A percentile compares a stretch with the other conserved stretches of the same genome.
Conservation (phyloP, 306 rosid species). For the Mucuna pruriens region DNA sequence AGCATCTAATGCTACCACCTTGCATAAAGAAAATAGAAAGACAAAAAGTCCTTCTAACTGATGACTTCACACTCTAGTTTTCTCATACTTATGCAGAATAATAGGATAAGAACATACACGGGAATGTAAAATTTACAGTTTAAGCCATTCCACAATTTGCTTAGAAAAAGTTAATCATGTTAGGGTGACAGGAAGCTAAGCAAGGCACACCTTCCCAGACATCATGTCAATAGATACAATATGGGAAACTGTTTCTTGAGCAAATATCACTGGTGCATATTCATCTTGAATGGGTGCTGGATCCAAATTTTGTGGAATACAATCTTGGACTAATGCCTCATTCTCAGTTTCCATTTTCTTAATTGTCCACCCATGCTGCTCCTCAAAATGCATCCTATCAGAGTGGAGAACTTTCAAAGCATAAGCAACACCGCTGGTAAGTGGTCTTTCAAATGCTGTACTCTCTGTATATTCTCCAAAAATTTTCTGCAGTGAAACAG, state of each 20-base stretch:
- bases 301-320: constrained; percentile 87
- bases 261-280: constrained; percentile 98
- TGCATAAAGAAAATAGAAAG: constrained; percentile 1
- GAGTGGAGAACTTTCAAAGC: constrained; percentile 88
- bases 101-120: background rate
- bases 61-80: constrained; percentile 24
- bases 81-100: constrained; percentile 5
- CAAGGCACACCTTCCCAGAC: constrained; percentile 89
- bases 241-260: constrained; percentile 99
- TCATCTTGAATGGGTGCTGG: constrained; percentile 94
- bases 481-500: constrained; percentile 64
- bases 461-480: constrained; percentile 92
- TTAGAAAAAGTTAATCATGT: background rate
- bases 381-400: constrained; percentile 80
- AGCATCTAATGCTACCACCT: constrained; percentile 6
- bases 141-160: constrained; percentile 15
- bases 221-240: constrained; percentile 99
- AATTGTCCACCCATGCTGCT: constrained; percentile 85
- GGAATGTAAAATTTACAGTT: background rate
- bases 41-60: background rate
- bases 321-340: constrained; percentile 90
- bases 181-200: constrained; percentile 17
- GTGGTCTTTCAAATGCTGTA: constrained; percentile 92
- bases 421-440: constrained; percentile 97
- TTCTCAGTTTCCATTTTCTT: constrained; percentile 92